Percentiles rank a stretch among this genome's conserved stretches.
Conservation (phyloP, 805 yeast genomes). For the Saccharomyces cerevisiae region DNA sequence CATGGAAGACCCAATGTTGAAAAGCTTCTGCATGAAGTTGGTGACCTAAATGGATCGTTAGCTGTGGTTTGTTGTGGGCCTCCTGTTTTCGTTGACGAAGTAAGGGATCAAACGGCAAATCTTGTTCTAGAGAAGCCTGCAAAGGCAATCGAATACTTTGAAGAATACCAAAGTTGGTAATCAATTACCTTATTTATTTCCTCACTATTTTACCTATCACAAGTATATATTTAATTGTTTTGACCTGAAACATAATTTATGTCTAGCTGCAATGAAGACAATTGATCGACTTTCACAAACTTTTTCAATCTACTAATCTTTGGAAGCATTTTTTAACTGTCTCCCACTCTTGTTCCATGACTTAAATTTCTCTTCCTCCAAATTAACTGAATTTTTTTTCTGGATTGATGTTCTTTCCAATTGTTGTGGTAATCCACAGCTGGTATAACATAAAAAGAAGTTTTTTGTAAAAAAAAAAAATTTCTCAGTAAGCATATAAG, state of each 20-base stretch:
- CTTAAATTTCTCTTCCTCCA: too few species aligned
- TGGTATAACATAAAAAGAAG: too few species aligned
- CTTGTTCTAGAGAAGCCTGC: constrained; percentile 32
- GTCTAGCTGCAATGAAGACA: background rate
- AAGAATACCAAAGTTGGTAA: constrained; percentile 69
- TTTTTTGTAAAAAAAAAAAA: too few species aligned
- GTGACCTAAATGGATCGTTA: constrained; percentile 34
- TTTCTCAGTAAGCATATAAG: too few species aligned
- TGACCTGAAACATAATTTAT: too few species aligned
- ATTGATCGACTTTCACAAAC: too few species aligned
- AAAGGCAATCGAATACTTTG: constrained; percentile 58
- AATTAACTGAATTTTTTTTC: too few species aligned
- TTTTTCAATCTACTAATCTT: too few species aligned
- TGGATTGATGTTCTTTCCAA: too few species aligned
- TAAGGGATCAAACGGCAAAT: constrained; percentile 41
- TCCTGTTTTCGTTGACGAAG: constrained; percentile 46
- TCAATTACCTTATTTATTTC: background rate
- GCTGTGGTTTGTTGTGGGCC: constrained; percentile 60
- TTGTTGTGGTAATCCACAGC: too few species aligned
- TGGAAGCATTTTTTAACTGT: too few species aligned
- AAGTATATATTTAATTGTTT: background rate
- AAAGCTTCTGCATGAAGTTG: constrained; percentile 32
- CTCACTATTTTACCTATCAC: background rate
- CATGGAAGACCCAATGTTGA: constrained; percentile 41
- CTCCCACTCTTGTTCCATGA: too few species aligned